Evolutionary conservation across 2,329 filamentous ascomycete genomes (phyloP), one percentile per base, ranked within the genome.

Genomic region (Paecilomyces niveus): DNA sequence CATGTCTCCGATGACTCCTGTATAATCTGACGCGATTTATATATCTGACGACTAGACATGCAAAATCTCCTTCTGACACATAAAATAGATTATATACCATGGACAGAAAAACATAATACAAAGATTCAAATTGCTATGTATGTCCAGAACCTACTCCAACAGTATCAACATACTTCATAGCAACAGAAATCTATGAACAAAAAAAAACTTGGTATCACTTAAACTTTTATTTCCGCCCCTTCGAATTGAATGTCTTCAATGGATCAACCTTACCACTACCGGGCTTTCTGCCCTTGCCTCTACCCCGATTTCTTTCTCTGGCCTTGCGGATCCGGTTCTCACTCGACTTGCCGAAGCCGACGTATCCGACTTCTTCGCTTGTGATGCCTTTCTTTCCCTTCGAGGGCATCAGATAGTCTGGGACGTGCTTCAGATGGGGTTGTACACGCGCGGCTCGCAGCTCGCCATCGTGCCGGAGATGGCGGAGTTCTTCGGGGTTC

Each of bases 401-500:
- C 70, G 74, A 82, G 78, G 94, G 94, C 66, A 99, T 79, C 55
- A 99, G 77, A 71, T 99, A 99, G 53, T 97, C 92, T 0, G 94
- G 94, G 1, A 99, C 89, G 72, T 97, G 90, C 76, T 91, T 95
- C 63, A 99, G 79, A 78, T 99, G 94, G 7, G 89, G 84, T 75
- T 97, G 92, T 53, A 92, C 86, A 59, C 90, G 81, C 13, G 92
- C 90, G 24, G 92, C 87, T 60, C 92, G 84, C 58, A 96, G 80
- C 72, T 97, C 93, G 39, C 87, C 88, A 71, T 99, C 94, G 71
- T 99, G 94, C 26, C 93, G 85, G 64, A 97, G 80, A 71, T 96
- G 91, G 39, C 86, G 85, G 63, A 97, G 78, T 70, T 97, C 93
- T 32, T 88, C 86, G 0, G 94, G 94, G 72, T 99, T 97, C 74